Evolutionary conservation across 2,329 filamentous ascomycete genomes (phyloP).

Genomic region (Simplicillium aogashimaense): DNA sequence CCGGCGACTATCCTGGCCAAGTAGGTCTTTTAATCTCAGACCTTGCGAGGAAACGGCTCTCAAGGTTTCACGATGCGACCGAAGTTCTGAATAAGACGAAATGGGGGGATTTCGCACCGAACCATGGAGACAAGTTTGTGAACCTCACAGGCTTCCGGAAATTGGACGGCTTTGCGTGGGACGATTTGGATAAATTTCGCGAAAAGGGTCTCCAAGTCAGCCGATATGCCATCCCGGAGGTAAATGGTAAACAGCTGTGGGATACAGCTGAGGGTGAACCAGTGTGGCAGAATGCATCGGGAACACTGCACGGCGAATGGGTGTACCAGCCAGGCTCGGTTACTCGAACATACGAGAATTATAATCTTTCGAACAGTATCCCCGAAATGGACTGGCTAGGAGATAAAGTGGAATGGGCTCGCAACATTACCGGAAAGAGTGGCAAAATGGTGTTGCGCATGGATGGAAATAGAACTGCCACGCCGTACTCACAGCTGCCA

Average conservation of each 20-base stretch:
- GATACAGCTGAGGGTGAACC: slow-evolving; percentile 26
- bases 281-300: slow-evolving; percentile 72
- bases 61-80: slow-evolving; percentile 41
- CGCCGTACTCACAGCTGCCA: slow-evolving; percentile 30
- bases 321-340: slow-evolving; percentile 44
- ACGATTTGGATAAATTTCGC: slow-evolving; percentile 57
- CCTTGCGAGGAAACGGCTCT: slow-evolving; percentile 32
- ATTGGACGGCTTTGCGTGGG: slow-evolving; percentile 70
- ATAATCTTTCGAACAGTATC: slow-evolving; percentile 56
- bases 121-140: slow-evolving; percentile 33
- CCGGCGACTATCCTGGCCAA: slow-evolving; percentile 21
- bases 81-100: slow-evolving; percentile 41
- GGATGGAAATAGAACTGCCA: slow-evolving; percentile 45
- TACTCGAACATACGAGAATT: slow-evolving; percentile 34
- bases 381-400: slow-evolving; percentile 57
- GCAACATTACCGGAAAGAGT: slow-evolving; percentile 68
- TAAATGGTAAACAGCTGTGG: slow-evolving; percentile 30
- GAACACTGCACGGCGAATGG: slow-evolving; percentile 70
- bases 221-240: slow-evolving; percentile 35
- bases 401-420: slow-evolving; percentile 52
- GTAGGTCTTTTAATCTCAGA: slow-evolving; percentile 21
- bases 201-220: slow-evolving; percentile 54
- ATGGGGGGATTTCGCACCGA: slow-evolving; percentile 52
- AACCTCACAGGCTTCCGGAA: slow-evolving; percentile 71
- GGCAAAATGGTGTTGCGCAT: slow-evolving; percentile 59